A percentile compares a stretch with the other conserved stretches of the same genome.
Conservation (phyloP, 1,139 yeast genomes). For the Yamadazyma dushanensis region DNA sequence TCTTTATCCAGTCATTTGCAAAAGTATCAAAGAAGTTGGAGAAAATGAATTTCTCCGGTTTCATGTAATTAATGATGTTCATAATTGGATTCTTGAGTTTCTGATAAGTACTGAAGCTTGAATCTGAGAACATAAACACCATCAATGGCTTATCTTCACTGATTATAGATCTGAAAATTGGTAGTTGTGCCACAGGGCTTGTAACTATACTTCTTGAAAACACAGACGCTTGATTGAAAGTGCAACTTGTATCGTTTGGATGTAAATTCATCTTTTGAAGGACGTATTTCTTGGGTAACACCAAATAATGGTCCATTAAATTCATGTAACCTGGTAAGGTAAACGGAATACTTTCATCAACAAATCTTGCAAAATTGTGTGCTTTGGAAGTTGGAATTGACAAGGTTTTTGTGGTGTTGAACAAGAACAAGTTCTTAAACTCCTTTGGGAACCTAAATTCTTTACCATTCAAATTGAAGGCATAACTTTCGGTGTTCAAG, state of each 20-base stretch:
- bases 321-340: conserved; percentile 30
- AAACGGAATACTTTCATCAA: conserved; percentile 30
- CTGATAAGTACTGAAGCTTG: conserved; percentile 7
- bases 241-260: conserved; percentile 4
- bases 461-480: conserved; percentile 9
- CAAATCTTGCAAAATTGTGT: conserved; percentile 20
- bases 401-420: conserved; percentile 27
- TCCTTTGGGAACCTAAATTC: conserved; percentile 24
- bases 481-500: conserved; percentile 17
- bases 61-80: conserved; percentile 24
- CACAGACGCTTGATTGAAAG: conserved; percentile 14
- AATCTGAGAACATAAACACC: conserved; percentile 30
- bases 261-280: conserved; percentile 8
- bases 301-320: conserved; percentile 32
- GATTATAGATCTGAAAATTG: conserved; percentile 23
- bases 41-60: conserved; percentile 15
- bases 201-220: conserved; percentile 21
- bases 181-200: conserved; percentile 19
- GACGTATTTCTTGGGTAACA: conserved; percentile 25
- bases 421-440: conserved; percentile 33
- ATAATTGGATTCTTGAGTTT: conserved; percentile 19
- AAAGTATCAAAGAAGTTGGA: conserved; percentile 41
- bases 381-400: conserved; percentile 12
- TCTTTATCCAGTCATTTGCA: conserved; percentile 40
- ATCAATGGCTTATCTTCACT: conserved; percentile 28